Evolutionary conservation across 2,329 filamentous ascomycete species (phyloP), one percentile per base, ranked within the genome.

Genomic region (Pseudocercospora fijiensis): DNA sequence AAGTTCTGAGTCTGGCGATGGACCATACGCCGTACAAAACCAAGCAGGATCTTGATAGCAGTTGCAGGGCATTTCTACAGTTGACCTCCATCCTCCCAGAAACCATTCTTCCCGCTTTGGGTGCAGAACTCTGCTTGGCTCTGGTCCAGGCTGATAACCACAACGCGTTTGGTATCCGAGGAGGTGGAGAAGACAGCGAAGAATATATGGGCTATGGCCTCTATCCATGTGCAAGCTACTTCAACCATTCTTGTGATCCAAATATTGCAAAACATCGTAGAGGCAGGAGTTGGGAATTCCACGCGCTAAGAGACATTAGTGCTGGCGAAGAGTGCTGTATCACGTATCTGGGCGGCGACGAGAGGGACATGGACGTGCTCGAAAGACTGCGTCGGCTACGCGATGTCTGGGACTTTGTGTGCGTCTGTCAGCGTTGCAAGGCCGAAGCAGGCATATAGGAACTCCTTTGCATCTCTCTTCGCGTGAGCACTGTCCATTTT

Each of bases 161-260:
- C 67, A 83, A 83, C 64, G 76, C 78, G 1, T 83, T 83, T 63
- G 80, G 80, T 28, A 80, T 82, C 49, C 72, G 71, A 8, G 53
- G n/a, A 18, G 67, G 67, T 11, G 74, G 73, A 16, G 70, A 70
- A 57, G 79, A 81, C 57, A 78, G 78, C 8, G 76, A 77, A 8
- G 81, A 82, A 68, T 82, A 81, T 69, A 78, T 82, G 64, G 81
- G 80, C 16, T 83, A 79, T 56, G 80, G 77, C 0, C 75, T 81
- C 33, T 83, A 80, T 76, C 78, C 80, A 0, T 70, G 71, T 4
- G 80, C 81, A 0, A 79, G 76, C 65, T 82, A 81, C 70, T 83
- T 81, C 73, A 83, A 83, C 58, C 81, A 83, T 65, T 78, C 75
- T 4, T 83, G 81, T 68, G 70, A 58, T 16, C 79, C 80, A 24